Base-by-base conservation (phyloP, 805 yeast genomes). In the Yarrowia alimentaria region DNA sequence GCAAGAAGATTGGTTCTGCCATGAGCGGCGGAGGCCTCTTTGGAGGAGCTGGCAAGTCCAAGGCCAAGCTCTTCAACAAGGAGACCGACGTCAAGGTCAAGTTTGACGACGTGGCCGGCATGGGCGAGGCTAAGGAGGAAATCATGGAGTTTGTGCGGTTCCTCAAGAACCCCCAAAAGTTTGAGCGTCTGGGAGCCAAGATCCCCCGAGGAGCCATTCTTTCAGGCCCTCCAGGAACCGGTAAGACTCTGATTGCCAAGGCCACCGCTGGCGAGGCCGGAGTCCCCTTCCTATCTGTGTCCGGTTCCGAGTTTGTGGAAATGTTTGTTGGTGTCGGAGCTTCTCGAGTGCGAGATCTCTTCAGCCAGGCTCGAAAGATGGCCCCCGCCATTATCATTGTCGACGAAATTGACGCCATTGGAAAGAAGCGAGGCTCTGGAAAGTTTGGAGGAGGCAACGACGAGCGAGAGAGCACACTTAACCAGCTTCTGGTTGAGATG, bases 301-400 rank as follows among this genome's bases (percentile, higher is more conserved):
- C 96, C 1, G 99, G 99, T 57, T 90, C 98, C 5, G 99, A 91
- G 67, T 91, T 91, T 60, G 96, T 93, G 11, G 98, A 91, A 67
- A 93, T 91, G 98, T 93, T 89, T 73, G 98, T 90, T 22, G 99
- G 99, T 74, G 97, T 91, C 18, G 99, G 99, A 71, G 98, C 99
- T 1, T 85, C 95, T 13, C 80, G 99, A 66, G 99, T 93, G 21
- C 89, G 99, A 66, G 99, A 93, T 66, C 72, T 93, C 60, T 93
- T 93, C 71, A 78, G 83, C 56, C 85, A 86, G 21, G 99, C 99
- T 1, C 78, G 98, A 61, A 87, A 86, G 64, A 80, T 83, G 67
- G 96, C 99, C 0, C 99, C 99, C 12, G 76, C 95, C 26, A 93
- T 93, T 61, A 80, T 93, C n/a, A 94, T 93, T 60, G 90, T 93